phyloP scores from a whole-genome alignment of 1,139 yeast genomes.

The Magnusiomyces clavatus region DNA sequence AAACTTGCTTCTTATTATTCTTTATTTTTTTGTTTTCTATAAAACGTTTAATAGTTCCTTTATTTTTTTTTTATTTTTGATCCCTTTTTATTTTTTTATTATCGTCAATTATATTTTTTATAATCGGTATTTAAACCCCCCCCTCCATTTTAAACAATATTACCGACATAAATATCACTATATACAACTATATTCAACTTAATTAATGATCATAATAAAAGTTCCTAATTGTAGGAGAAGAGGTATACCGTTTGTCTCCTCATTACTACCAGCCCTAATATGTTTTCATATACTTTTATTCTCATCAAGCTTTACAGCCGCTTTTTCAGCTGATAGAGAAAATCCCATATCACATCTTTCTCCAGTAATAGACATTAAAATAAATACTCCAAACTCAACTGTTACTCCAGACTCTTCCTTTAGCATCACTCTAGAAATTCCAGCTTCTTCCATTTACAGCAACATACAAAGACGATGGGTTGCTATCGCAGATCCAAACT shows the following conservation, averaged over 20 bases:
- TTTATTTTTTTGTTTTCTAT: background rate
- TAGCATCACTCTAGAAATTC: conserved; percentile 21
- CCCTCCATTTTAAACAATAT: background rate
- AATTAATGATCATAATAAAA: too few relatives aligned
- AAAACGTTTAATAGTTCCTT: background rate
- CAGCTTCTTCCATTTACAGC: conserved; percentile 22
- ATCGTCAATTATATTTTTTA: background rate
- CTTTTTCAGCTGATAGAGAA: conserved; percentile 17
- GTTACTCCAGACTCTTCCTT: conserved; percentile 14
- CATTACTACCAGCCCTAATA: background rate
- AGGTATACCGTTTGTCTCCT: too few relatives aligned
- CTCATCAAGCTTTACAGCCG: background rate
- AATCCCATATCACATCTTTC: conserved; percentile 22
- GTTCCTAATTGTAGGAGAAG: too few relatives aligned
- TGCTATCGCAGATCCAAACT: conserved; percentile 28
- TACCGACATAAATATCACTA: too few relatives aligned
- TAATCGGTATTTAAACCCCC: too few relatives aligned
- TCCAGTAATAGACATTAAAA: conserved; percentile 16
- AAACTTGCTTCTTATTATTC: too few relatives aligned
- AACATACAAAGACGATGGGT: conserved; percentile 28
- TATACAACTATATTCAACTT: too few relatives aligned
- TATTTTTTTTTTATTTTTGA: background rate
- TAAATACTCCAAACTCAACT: conserved; percentile 14
- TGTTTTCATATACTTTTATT: background rate
- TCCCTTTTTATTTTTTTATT: background rate